Conservation (phyloP, 495 filamentous ascomycete species). For the Annulohypoxylon maeteangense region DNA sequence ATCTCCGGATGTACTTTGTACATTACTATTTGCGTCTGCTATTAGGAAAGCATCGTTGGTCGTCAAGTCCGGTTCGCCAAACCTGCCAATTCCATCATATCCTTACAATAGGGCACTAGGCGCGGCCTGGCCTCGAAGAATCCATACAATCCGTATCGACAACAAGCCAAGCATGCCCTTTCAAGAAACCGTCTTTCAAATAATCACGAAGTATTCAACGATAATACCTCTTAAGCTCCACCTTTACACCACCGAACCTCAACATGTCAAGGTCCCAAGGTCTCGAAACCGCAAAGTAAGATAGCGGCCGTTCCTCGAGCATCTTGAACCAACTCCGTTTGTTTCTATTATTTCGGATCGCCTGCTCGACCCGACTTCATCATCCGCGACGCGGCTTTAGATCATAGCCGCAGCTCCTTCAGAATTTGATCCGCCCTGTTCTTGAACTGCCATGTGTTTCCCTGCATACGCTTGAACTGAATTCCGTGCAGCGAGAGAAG, state of each 20-base stretch:
- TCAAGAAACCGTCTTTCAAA: neutral
- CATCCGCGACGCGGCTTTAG: neutral
- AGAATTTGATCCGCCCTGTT: slow-evolving; percentile 96
- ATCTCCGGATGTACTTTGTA: slow-evolving; percentile 36
- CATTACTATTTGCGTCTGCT: slow-evolving; percentile 47
- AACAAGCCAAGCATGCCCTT: slow-evolving; percentile 9
- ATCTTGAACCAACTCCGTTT: neutral
- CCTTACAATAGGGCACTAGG: slow-evolving; percentile 30
- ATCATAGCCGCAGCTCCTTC: slow-evolving; percentile 82
- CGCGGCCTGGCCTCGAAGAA: slow-evolving; percentile 12
- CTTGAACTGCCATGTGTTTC: slow-evolving; percentile 98
- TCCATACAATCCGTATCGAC: slow-evolving; percentile 22
- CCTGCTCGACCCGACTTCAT: neutral
- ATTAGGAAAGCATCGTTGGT: slow-evolving; percentile 37
- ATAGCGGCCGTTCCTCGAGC: neutral
- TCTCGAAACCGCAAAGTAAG: slow-evolving; percentile 6
- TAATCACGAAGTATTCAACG: slow-evolving; percentile 32
- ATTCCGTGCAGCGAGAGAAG: slow-evolving; percentile 93
- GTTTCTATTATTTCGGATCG: neutral
- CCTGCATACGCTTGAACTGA: slow-evolving; percentile 97
- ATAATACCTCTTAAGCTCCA: slow-evolving; percentile 4
- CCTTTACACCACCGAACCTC: slow-evolving; percentile 19
- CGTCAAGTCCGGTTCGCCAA: slow-evolving; percentile 35
- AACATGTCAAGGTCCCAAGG: neutral
- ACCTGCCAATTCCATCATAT: slow-evolving; percentile 39